A percentile compares a stretch with the other conserved stretches of the same genome.
Evolutionary conservation across 306 rosid species (phyloP).

Genomic region (Trifolium fragiferum): DNA sequence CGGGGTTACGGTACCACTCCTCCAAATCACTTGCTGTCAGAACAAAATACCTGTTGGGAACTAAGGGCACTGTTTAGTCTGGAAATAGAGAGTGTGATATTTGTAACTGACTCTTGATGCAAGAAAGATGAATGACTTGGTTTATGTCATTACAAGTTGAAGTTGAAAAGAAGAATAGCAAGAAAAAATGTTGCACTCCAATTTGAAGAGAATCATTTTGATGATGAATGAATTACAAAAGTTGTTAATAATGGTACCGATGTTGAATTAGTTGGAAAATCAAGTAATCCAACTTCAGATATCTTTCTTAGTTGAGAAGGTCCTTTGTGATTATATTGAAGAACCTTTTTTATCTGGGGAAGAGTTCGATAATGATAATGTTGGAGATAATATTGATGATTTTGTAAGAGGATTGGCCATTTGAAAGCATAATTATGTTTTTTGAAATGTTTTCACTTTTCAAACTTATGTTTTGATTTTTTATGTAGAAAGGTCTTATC

Average conservation of each 20-base stretch:
- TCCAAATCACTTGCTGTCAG: conserved; percentile 84
- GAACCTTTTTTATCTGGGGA: neutral
- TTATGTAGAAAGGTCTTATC: neutral
- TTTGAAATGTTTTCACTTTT: neutral
- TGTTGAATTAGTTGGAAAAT: neutral
- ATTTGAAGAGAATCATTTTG: conserved; percentile 5
- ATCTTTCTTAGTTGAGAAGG: neutral
- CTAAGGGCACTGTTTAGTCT: conserved; percentile 37
- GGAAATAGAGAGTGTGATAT: conserved; percentile 28
- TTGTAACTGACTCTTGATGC: conserved; percentile 14
- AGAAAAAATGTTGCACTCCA: neutral
- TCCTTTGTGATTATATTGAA: neutral
- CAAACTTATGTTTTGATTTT: conserved; percentile 2
- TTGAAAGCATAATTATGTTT: neutral
- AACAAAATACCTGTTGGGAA: conserved; percentile 82
- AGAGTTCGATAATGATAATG: conserved; percentile 1
- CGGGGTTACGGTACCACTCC: conserved; percentile 89
- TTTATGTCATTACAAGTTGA: neutral
- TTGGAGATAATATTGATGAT: conserved; percentile 4
- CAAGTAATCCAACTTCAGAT: conserved; percentile 4
- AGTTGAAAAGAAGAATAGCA: conserved; percentile 20
- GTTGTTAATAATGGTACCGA: neutral
- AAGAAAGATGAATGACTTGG: conserved; percentile 15
- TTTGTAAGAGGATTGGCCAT: neutral
- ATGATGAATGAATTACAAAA: neutral